Conservation (phyloP, 768 basidiomycete genomes). For the Termitomyces sp. region DNA sequence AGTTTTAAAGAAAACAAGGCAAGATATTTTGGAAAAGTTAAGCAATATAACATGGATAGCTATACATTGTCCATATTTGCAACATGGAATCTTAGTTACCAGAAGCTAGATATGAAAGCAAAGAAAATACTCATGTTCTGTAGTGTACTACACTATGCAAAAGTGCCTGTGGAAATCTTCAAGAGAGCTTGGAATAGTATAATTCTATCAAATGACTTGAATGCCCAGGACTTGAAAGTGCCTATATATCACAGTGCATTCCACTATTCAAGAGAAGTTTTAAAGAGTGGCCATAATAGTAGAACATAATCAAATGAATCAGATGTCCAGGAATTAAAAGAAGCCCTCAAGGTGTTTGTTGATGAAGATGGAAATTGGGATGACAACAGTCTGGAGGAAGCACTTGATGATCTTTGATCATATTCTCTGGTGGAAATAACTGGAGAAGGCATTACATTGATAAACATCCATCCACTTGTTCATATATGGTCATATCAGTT, state of each 20-base stretch:
- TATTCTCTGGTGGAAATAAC: not conserved
- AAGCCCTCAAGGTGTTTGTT: not conserved
- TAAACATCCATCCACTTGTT: not conserved
- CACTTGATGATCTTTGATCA: not conserved
- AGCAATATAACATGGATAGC: not conserved
- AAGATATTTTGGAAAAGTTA: not conserved
- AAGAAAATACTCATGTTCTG: not conserved
- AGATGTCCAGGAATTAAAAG: not conserved
- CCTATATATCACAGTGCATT: too few species aligned
- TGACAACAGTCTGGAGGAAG: not conserved
- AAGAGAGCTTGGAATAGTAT: not conserved
- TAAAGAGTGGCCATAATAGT: too few species aligned
- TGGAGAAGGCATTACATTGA: not conserved
- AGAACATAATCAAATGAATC: too few species aligned
- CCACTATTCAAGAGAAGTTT: too few species aligned
- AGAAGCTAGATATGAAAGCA: not conserved
- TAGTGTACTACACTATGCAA: not conserved
- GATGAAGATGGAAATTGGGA: not conserved
- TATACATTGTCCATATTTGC: not conserved
- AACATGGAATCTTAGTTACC: not conserved
- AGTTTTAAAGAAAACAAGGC: not conserved
- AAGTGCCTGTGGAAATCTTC: not conserved
- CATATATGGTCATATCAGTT: not conserved
- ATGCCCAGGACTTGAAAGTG: too few species aligned
- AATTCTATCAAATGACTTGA: too few species aligned